Conservation (phyloP, 2,329 filamentous ascomycete genomes). For the Colletotrichum australisinense region DNA sequence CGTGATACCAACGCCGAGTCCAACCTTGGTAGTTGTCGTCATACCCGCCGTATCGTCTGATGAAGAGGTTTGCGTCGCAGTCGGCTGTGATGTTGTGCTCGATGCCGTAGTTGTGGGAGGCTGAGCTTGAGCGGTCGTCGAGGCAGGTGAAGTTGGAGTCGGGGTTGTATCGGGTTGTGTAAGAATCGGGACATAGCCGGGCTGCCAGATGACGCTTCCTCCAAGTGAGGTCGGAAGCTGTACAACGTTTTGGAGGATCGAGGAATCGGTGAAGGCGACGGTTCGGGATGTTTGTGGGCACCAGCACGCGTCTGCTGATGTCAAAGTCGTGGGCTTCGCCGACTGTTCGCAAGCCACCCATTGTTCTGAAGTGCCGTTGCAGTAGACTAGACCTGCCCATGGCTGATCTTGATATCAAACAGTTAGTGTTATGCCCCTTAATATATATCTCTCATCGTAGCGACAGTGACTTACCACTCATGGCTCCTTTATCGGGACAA, state of each 20-base stretch:
- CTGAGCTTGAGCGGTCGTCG: not conserved
- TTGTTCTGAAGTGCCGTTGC: constrained; percentile 44
- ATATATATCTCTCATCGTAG: not conserved
- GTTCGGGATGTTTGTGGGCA: constrained; percentile 44
- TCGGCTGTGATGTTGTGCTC: not conserved
- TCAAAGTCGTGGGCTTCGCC: constrained; percentile 36
- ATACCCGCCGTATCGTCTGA: constrained; percentile 21
- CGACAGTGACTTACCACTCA: constrained; percentile 14
- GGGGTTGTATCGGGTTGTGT: not conserved
- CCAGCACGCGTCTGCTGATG: constrained; percentile 42
- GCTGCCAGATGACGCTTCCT: constrained; percentile 41
- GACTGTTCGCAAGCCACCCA: constrained; percentile 48
- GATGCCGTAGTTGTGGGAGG: constrained; percentile 9
- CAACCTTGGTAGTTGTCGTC: constrained; percentile 40
- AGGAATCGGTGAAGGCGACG: constrained; percentile 39
- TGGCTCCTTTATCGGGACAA: constrained; percentile 47
- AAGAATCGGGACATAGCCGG: constrained; percentile 40
- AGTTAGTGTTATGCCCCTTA: not conserved
- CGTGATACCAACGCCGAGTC: constrained; percentile 38
- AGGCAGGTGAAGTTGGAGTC: not conserved
- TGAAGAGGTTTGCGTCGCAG: not conserved
- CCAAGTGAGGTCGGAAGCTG: constrained; percentile 41
- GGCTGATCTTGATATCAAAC: constrained; percentile 30
- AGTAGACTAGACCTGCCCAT: constrained; percentile 50
- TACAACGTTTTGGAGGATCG: constrained; percentile 41